Evolutionary conservation across 352 stramenopile genomes (phyloP).

Genomic region (Discostella stelligera): DNA sequence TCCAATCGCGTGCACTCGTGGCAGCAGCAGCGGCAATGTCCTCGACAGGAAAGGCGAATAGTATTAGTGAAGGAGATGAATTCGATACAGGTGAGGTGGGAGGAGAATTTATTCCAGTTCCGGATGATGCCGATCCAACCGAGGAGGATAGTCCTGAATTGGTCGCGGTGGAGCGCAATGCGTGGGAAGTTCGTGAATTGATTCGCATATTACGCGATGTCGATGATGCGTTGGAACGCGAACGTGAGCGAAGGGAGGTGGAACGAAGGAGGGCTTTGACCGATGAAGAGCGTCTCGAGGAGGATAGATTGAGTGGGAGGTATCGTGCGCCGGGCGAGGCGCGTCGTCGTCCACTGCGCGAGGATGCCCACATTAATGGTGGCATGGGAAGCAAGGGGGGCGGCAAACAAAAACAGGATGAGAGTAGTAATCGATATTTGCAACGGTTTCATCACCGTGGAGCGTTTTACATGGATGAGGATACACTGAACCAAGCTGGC

Average conservation of each 20-base stretch:
- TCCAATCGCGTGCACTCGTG: slow-evolving; percentile 73
- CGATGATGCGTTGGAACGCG: slow-evolving; percentile 56
- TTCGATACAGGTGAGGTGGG: slow-evolving; percentile 50
- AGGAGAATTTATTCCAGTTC: slow-evolving; percentile 49
- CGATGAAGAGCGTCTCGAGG: slow-evolving; percentile 90
- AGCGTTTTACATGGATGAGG: slow-evolving; percentile 96
- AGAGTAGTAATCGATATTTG: slow-evolving; percentile 87
- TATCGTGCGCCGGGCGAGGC: slow-evolving; percentile 56
- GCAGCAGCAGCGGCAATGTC: slow-evolving; percentile 32
- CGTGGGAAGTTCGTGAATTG: slow-evolving; percentile 76
- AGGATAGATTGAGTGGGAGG: slow-evolving; percentile 84
- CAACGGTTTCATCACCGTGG: slow-evolving; percentile 99
- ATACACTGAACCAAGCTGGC: slow-evolving; percentile 83
- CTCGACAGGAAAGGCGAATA: not conserved
- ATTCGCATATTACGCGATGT: slow-evolving; percentile 58
- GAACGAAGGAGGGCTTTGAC: slow-evolving; percentile 85
- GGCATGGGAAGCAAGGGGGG: slow-evolving; percentile 25
- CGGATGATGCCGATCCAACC: slow-evolving; percentile 59
- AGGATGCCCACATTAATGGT: slow-evolving; percentile 10
- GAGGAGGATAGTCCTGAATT: slow-evolving; percentile 42
- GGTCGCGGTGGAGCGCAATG: slow-evolving; percentile 45
- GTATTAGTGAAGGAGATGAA: slow-evolving; percentile 41
- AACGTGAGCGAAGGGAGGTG: slow-evolving; percentile 88
- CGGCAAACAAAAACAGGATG: slow-evolving; percentile 83
- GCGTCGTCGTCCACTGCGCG: slow-evolving; percentile 20